Evolutionary conservation across 495 filamentous ascomycete genomes (phyloP).

Genomic region (Tuber melanosporum): DNA sequence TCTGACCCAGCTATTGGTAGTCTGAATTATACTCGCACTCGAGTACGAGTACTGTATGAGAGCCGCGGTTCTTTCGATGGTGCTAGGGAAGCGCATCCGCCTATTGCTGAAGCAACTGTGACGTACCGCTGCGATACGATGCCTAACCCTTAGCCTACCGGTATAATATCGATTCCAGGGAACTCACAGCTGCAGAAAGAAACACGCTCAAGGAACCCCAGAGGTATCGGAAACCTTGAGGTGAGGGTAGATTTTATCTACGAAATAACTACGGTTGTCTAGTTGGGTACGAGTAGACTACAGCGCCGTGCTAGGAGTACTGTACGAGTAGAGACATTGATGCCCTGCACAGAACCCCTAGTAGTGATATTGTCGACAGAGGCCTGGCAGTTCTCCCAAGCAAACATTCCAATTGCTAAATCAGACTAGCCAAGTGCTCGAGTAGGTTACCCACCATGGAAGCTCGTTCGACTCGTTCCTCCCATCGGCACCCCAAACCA

Average conservation of each 20-base stretch:
- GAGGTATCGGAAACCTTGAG: not conserved
- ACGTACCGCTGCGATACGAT: not conserved
- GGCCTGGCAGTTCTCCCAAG: no score
- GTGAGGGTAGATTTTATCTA: not conserved
- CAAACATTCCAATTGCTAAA: no score
- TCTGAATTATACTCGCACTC: no score
- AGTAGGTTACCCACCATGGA: not conserved
- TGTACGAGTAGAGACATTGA: no score
- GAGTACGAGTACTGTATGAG: not conserved
- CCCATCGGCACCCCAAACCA: not conserved
- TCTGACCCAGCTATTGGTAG: not conserved
- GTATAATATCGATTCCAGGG: not conserved
- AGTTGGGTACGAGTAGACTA: not conserved
- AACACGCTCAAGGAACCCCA: not conserved
- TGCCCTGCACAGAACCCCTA: no score
- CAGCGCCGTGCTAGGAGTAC: not conserved
- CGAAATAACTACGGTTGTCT: not conserved
- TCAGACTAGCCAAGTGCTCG: not conserved
- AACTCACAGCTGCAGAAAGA: not conserved
- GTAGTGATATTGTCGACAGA: no score
- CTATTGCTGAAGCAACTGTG: not conserved
- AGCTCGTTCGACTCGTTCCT: not conserved
- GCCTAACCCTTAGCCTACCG: not conserved
- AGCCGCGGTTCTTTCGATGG: not conserved
- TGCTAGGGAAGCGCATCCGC: not conserved